These are phyloP conservation scores for Taphrina betulina DNA, from an alignment of 1,139 yeast species.

Conservation along the genomic window DNA sequence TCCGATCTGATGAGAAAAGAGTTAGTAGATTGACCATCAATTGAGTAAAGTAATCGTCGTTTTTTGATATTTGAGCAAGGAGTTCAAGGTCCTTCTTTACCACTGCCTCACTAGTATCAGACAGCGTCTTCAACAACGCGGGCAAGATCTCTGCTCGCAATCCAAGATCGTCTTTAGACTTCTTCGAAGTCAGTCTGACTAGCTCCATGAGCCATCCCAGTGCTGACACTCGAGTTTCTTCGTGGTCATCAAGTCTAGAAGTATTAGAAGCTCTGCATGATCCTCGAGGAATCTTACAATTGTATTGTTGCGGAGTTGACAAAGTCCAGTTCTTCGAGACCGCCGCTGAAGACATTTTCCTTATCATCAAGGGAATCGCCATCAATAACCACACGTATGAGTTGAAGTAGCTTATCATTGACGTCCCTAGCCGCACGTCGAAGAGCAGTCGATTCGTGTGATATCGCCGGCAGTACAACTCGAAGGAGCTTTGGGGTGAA, in stretches of 20 bases:
- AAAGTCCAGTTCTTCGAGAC: conserved; percentile 49
- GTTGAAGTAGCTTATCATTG: conserved; percentile 14
- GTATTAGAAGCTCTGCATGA: background rate
- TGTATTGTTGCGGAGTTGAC: conserved; percentile 61
- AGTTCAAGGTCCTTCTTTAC: conserved; percentile 74
- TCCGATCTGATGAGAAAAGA: conserved; percentile 66
- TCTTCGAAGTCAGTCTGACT: conserved; percentile 57
- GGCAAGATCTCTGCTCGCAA: conserved; percentile 67
- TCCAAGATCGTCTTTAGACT: conserved; percentile 50
- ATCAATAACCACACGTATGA: conserved; percentile 31
- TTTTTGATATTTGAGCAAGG: conserved; percentile 73
- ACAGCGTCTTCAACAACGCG: conserved; percentile 73
- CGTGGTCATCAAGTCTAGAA: conserved; percentile 57
- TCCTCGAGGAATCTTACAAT: conserved; percentile 43
- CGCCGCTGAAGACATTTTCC: conserved; percentile 3
- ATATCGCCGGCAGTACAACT: conserved; percentile 57
- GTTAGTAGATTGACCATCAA: conserved; percentile 71
- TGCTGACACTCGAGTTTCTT: conserved; percentile 77
- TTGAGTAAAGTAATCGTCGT: conserved; percentile 71
- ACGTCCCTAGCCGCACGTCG: conserved; percentile 31
- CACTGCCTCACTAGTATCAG: conserved; percentile 83
- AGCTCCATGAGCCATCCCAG: conserved; percentile 88
- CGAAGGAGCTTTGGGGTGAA: conserved; percentile 60
- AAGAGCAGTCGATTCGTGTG: conserved; percentile 45
- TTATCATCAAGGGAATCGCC: conserved; percentile 38